These are phyloP conservation scores for Rhododendron griersonianum DNA, from an alignment of 148 eudicot species.

Conservation along the genomic window DNA sequence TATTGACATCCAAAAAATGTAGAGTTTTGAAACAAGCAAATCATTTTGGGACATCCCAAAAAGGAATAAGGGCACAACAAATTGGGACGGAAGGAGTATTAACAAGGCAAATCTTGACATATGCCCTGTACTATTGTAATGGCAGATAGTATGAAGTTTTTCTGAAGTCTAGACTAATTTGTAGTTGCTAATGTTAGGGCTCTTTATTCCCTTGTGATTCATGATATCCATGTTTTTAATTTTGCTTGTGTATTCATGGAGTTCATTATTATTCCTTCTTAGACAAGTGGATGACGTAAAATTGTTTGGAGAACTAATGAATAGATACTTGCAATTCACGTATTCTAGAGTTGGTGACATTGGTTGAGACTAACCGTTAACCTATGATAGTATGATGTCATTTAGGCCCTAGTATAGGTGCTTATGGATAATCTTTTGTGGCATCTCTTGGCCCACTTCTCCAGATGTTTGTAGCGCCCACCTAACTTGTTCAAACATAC, in stretches of 20 bases:
- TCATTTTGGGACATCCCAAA: too few relatives aligned
- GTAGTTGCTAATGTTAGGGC: neutral
- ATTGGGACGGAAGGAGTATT: too few relatives aligned
- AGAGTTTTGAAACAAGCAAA: too few relatives aligned
- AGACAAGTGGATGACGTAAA: neutral
- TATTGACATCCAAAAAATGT: too few relatives aligned
- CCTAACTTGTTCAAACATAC: neutral
- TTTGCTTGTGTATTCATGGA: neutral
- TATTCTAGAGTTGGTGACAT: neutral
- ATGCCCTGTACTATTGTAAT: neutral
- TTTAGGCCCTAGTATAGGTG: neutral
- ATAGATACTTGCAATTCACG: neutral
- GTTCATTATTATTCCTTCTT: neutral
- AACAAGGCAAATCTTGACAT: neutral
- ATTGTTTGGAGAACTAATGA: neutral
- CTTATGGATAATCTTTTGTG: neutral
- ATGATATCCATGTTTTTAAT: neutral
- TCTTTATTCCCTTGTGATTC: neutral
- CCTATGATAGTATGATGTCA: neutral
- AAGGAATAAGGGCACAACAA: too few relatives aligned
- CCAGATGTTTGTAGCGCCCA: neutral
- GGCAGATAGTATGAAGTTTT: neutral
- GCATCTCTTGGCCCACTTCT: neutral
- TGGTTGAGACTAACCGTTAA: neutral
- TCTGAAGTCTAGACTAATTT: neutral